Base-by-base conservation (phyloP, 768 basidiomycete species). In the Boletellus ananiceps region DNA sequence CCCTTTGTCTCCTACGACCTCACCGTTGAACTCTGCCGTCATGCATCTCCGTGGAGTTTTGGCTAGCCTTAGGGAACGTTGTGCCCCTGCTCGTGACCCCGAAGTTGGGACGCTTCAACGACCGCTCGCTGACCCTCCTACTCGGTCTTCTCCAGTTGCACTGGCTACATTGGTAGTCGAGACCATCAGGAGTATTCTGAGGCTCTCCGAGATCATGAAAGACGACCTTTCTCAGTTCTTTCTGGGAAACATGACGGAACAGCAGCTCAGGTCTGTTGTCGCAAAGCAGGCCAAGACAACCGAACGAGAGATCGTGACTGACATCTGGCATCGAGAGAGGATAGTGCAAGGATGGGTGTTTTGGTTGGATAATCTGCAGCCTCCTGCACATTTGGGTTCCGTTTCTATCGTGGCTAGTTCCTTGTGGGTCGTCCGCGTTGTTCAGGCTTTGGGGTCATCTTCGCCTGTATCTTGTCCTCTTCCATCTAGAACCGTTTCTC, bases 1-100 rank as follows among this genome's bases (percentile, higher is more conserved):
- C 2, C 86, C 82, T 0, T 67, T 83, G 11, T 72, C 84, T 2
- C 87, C 87, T 0, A 85, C 86, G 0, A 78, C 83, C 1, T 80
- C 83, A 1, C 86, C 85, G 0, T 70, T 88, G 14, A 73, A 76
- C 39, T 82, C 83, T 16, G 72, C 78, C 15, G 57, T 79, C n/a
- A 66, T 64, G 27, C 69, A 83, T 47, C 69, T 88, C 23, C 74
- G 73, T 27, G 82, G 84, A 45, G 67, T 82, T 9, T 65, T 87
- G 11, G 40, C 52, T 7, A 71, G 74, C 21, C 67, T 88, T 12
- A 75, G 74, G 15, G 64, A 79, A 57, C 79, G 86, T 40, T 88
- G 85, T 45, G 84, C 86, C 2, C 86, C 87, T 6, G 69, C 75
- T 15, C 76, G 84, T 32, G 87, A 89, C 56, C 55, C 67, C 12